phyloP scores from a whole-genome alignment of 176 grass and related monocot genomes.

The Rhynchospora tenuis region DNA sequence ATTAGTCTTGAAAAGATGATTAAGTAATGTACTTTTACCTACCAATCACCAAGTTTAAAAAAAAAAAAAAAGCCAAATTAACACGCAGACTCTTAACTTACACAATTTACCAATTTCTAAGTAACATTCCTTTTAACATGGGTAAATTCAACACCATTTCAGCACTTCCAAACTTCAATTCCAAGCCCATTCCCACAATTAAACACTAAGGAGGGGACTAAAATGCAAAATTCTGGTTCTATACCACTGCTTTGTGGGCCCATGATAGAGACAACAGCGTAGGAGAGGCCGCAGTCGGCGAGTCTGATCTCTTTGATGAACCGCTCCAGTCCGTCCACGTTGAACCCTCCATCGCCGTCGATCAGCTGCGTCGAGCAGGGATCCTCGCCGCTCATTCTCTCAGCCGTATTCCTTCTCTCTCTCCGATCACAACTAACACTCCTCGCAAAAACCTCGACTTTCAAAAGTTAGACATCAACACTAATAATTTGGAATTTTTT shows the following conservation, averaged over 20 bases:
- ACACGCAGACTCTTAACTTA: not conserved
- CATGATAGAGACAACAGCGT: constrained; percentile 82
- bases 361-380: constrained; percentile 60
- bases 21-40: constrained; percentile 95
- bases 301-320: constrained; percentile 48
- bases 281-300: constrained; percentile 52
- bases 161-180: not conserved
- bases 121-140: not conserved
- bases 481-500: not conserved
- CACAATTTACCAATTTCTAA: not conserved
- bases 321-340: constrained; percentile 42
- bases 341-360: constrained; percentile 50
- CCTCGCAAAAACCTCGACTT: not conserved
- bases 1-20: constrained; percentile 66
- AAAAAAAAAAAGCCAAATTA: not conserved
- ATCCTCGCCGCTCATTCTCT: constrained; percentile 11
- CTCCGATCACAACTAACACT: constrained; percentile 7
- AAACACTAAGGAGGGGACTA: not conserved
- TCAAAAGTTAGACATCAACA: no score
- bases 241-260: constrained; percentile 88
- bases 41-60: not conserved
- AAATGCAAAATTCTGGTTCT: not conserved
- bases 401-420: not conserved
- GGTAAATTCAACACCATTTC: not conserved
- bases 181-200: not conserved